Conservation (phyloP, 148 eudicot genomes). For the Rhododendron molle region DNA sequence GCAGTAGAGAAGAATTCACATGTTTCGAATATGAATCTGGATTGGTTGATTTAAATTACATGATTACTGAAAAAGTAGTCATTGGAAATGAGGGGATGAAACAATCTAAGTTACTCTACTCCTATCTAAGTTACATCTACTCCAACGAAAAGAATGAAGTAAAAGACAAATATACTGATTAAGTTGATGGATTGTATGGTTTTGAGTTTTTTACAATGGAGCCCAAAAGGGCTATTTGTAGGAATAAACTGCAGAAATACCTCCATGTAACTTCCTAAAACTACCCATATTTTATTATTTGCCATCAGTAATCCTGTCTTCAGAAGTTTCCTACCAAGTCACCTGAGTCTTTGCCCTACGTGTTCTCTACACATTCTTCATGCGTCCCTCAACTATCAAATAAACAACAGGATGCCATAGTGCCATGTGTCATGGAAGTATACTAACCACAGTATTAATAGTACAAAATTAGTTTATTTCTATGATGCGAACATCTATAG, state of each 20-base stretch:
- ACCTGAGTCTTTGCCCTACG: background rate
- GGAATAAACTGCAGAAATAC: background rate
- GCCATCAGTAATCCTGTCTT: background rate
- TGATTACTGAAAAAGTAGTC: background rate
- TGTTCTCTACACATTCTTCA: background rate
- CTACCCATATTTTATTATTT: background rate
- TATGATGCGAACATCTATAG: background rate
- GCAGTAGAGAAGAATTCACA: background rate
- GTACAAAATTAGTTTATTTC: background rate
- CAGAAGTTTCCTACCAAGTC: background rate
- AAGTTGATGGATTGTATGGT: background rate
- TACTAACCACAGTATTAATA: background rate
- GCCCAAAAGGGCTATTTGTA: background rate
- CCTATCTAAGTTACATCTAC: background rate
- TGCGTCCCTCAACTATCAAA: background rate
- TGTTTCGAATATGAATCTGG: background rate
- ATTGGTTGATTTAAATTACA: background rate
- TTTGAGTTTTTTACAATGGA: background rate
- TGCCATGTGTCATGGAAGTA: background rate
- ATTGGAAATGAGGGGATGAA: background rate
- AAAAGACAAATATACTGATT: background rate
- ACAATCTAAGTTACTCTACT: background rate
- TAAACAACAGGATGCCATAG: background rate
- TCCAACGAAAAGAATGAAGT: background rate
- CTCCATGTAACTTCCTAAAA: background rate